Percentiles rank a stretch among this genome's conserved stretches.
Conservation (phyloP, 345 rosid species). For the Physaria fendleri region DNA sequence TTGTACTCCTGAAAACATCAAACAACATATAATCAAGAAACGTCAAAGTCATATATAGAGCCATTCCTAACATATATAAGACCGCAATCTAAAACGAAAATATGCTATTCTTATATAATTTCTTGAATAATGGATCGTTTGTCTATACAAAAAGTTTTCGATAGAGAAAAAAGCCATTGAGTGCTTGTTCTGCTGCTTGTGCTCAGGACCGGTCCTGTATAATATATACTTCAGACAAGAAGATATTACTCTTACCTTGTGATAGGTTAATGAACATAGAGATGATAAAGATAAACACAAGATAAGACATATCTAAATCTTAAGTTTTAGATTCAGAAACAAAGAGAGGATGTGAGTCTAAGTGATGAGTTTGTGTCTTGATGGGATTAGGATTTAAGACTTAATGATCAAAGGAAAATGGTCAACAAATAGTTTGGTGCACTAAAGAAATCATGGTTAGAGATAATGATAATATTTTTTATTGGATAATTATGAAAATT, state of each 20-base stretch:
- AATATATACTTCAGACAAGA: not conserved
- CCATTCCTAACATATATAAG: no score
- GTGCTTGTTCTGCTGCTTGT: no score
- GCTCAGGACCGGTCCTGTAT: no score
- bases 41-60: not conserved
- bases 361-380: slow-evolving; percentile 14
- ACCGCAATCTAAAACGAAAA: no score
- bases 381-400: slow-evolving; percentile 15
- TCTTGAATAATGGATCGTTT: no score
- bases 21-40: not conserved
- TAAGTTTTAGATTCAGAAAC: not conserved
- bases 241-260: slow-evolving; percentile 6
- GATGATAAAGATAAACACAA: slow-evolving; percentile 10
- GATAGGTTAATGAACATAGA: slow-evolving; percentile 10
- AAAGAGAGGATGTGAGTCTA: slow-evolving; percentile 10
- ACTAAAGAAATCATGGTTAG: slow-evolving; percentile 20
- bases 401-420: slow-evolving; percentile 15
- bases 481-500: slow-evolving; percentile 20
- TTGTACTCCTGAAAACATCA: slow-evolving; percentile 31
- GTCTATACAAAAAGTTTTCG: no score
- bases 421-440: slow-evolving; percentile 17
- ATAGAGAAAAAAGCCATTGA: no score
- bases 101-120: no score
- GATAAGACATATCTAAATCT: slow-evolving; percentile 19
- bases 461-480: slow-evolving; percentile 27